Percentiles rank a stretch among this genome's conserved stretches.
Conservation (phyloP, 352 stramenopile species). For the Phytophthora sp. region DNA sequence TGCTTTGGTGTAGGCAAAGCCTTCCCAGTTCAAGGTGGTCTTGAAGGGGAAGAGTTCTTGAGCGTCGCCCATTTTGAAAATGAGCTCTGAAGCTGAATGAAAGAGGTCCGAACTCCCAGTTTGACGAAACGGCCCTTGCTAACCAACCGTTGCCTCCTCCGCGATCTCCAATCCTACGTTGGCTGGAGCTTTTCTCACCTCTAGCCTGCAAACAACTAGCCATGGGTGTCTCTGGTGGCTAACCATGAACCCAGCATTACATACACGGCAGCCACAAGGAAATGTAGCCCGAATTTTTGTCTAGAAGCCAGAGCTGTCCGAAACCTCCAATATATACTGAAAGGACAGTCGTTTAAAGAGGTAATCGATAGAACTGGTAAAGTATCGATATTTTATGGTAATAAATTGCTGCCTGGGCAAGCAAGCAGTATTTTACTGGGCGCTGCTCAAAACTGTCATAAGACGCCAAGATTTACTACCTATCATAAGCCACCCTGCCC, state of each 20-base stretch:
- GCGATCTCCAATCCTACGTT: too few species aligned
- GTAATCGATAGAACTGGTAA: background rate
- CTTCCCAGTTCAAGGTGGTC: slow-evolving; percentile 10
- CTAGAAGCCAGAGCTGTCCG: background rate
- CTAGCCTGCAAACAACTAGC: background rate
- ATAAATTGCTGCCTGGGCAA: too few species aligned
- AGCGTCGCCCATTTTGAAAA: slow-evolving; percentile 12
- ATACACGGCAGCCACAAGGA: background rate
- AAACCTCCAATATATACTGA: slow-evolving; percentile 5
- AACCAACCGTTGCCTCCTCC: background rate
- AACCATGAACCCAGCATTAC: background rate
- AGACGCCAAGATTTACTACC: too few species aligned
- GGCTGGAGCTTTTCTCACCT: background rate
- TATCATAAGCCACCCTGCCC: too few species aligned
- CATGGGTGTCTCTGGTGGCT: background rate
- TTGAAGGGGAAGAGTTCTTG: slow-evolving; percentile 14
- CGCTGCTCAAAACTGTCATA: too few species aligned
- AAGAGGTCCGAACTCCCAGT: background rate
- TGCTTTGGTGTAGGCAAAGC: background rate
- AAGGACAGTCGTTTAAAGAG: background rate
- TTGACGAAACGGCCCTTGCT: background rate
- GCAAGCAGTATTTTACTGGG: too few species aligned
- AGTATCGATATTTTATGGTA: background rate
- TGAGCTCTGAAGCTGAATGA: background rate
- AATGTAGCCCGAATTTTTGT: background rate